A percentile compares a stretch with the other conserved stretches of the same genome.
Conservation (phyloP, 768 basidiomycete genomes). For the Leccinum boreale region DNA sequence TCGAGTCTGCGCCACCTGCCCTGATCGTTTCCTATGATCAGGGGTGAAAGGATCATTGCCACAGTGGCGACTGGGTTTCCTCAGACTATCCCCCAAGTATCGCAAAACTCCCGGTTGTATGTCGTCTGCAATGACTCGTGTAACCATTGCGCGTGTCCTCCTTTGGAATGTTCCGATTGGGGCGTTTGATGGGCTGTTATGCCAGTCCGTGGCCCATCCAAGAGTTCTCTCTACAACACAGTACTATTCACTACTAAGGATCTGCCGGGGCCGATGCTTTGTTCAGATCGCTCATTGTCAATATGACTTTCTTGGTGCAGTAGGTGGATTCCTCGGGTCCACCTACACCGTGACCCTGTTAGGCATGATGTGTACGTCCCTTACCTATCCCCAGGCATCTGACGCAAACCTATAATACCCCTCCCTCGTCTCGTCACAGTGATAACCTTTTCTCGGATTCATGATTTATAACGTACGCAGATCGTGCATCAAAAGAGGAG, state of each 20-base stretch:
- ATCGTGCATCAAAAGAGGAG: neutral
- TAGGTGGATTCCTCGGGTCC: neutral
- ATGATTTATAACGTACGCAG: neutral
- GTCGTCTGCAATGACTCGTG: neutral
- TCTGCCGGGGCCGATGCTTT: neutral
- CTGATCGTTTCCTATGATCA: neutral
- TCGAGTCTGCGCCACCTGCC: neutral
- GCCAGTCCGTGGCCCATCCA: neutral
- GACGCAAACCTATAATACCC: neutral
- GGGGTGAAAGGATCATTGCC: neutral
- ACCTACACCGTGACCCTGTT: neutral
- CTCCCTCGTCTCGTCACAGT: neutral
- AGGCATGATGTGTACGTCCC: neutral
- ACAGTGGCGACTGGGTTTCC: neutral
- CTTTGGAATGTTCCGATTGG: neutral
- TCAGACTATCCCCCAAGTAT: neutral
- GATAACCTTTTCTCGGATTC: neutral
- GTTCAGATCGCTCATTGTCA: neutral
- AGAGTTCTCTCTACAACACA: no score
- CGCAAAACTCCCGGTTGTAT: neutral
- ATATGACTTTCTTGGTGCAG: neutral
- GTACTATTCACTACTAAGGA: neutral
- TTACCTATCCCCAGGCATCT: neutral
- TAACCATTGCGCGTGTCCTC: neutral
- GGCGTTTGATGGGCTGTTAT: neutral